Evolutionary conservation across 2,329 filamentous ascomycete genomes (phyloP), one percentile per base, ranked within the genome.

Genomic region (Chrysosporium keratinophilum): DNA sequence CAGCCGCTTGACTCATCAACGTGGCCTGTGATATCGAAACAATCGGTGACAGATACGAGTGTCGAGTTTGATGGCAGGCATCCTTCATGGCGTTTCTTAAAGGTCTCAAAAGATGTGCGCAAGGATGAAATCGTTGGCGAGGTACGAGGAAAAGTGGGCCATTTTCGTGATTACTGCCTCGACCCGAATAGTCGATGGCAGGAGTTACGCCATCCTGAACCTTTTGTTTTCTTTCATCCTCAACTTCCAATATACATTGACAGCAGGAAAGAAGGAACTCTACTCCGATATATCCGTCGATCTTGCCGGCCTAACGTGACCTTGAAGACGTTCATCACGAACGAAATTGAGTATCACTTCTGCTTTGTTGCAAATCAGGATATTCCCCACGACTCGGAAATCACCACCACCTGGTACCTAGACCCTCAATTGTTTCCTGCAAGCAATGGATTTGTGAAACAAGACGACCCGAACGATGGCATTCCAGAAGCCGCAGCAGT

Each of bases 251-350:
- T 98, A 11, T 95, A 90, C 71, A 93, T 98, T 63, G 93, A 96
- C 69, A 93, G 90, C 9, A 80, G 93, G 56, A 81, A 81, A 66
- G 88, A 95, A 72, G 93, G 91, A 19, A 95, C 88, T 3, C 74
- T 82, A 35, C 83, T 93, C 54, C 86, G 93, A 43, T 96, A 93
- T 65, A 83, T 94, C n/a, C 82, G 93, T 54, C 82, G 91, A 60
- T 97, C 93, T 63, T 98, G 93, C 72, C 82, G 81, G 57, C 88
- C 93, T 1, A 98, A 97, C 64, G 82, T 93, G n/a, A 78, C 80
- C 33, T 76, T 97, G 62, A 90, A 93, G 65, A 94, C 90, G 0
- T 87, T 89, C 60, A 80, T 96, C 46, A 87, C 87, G 1, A 83
- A 82, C 45, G 78, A 79, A 2, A 83, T 82, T 1, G 84, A 91